phyloP scores from a whole-genome alignment of 805 yeast species.

The Hermanozyma aechmeae region DNA sequence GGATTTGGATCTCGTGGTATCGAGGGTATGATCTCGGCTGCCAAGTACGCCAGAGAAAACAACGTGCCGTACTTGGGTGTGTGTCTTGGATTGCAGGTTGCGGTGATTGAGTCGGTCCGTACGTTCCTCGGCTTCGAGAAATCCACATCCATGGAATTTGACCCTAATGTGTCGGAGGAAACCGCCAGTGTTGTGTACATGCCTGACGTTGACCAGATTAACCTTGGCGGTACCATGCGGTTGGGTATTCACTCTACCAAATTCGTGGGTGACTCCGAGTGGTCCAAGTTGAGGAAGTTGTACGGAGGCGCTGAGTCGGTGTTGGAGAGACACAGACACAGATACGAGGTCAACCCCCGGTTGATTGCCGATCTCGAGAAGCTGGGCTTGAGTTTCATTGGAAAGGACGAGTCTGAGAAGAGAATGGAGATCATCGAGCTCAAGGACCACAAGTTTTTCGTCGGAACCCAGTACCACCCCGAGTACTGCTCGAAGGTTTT shows the following conservation, averaged over 20 bases:
- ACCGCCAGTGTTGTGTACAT: slow-evolving; percentile 82
- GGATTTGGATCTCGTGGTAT: slow-evolving; percentile 97
- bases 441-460: slow-evolving; percentile 79
- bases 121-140: slow-evolving; percentile 58
- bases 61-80: slow-evolving; percentile 92
- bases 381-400: slow-evolving; percentile 80
- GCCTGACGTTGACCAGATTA: slow-evolving; percentile 96
- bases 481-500: slow-evolving; percentile 94
- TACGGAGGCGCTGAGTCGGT: slow-evolving; percentile 67
- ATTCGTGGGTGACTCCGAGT: slow-evolving; percentile 59
- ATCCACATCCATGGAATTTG: slow-evolving; percentile 80
- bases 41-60: slow-evolving; percentile 97
- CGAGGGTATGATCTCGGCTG: slow-evolving; percentile 96
- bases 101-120: slow-evolving; percentile 89
- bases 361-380: slow-evolving; percentile 62
- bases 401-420: slow-evolving; percentile 80
- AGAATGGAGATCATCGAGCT: slow-evolving; percentile 94
- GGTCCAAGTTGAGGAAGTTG: slow-evolving; percentile 64
- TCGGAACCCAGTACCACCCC: slow-evolving; percentile 97
- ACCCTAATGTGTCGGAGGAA: slow-evolving; percentile 48
- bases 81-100: slow-evolving; percentile 94
- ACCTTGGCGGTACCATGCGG: slow-evolving; percentile 98
- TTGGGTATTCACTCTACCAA: slow-evolving; percentile 87
- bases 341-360: slow-evolving; percentile 93
- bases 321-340: slow-evolving; percentile 94